phyloP scores from a whole-genome alignment of 2,329 filamentous ascomycete species.

The Talaromyces albobiverticillius region DNA sequence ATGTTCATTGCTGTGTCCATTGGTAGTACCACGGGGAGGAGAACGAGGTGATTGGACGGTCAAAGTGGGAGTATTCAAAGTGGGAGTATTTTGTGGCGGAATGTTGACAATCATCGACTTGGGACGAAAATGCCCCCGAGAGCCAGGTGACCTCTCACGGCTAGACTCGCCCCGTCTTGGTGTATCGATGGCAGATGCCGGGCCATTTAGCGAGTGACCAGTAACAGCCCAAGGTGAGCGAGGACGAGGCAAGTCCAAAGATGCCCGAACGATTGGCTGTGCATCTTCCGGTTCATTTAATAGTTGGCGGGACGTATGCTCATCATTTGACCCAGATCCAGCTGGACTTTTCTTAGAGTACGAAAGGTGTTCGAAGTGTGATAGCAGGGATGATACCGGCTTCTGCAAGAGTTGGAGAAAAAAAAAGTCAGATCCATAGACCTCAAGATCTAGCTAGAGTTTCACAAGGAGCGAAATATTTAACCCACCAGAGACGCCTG shows the following conservation, averaged over 20 bases:
- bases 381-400: slow-evolving; percentile 48
- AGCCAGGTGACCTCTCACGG: slow-evolving; percentile 50
- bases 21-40: slow-evolving; percentile 34
- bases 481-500: slow-evolving; percentile 35
- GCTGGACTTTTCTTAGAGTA: slow-evolving; percentile 20
- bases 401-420: slow-evolving; percentile 28
- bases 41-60: slow-evolving; percentile 44
- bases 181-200: slow-evolving; percentile 14
- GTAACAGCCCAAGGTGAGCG: slow-evolving; percentile 36
- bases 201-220: slow-evolving; percentile 18
- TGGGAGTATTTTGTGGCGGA: slow-evolving; percentile 41
- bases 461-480: neutral
- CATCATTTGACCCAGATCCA: slow-evolving; percentile 4
- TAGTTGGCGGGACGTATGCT: slow-evolving; percentile 15
- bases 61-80: slow-evolving; percentile 34
- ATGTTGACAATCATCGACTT: slow-evolving; percentile 42
- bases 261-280: slow-evolving; percentile 33
- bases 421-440: slow-evolving; percentile 15
- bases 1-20: slow-evolving; percentile 61
- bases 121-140: slow-evolving; percentile 57
- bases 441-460: neutral
- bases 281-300: slow-evolving; percentile 32
- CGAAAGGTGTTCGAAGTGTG: slow-evolving; percentile 49
- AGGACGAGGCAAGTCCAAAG: slow-evolving; percentile 42
- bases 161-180: slow-evolving; percentile 22